phyloP scores from a whole-genome alignment of 495 filamentous ascomycete genomes.

The Penicillium ucsense region DNA sequence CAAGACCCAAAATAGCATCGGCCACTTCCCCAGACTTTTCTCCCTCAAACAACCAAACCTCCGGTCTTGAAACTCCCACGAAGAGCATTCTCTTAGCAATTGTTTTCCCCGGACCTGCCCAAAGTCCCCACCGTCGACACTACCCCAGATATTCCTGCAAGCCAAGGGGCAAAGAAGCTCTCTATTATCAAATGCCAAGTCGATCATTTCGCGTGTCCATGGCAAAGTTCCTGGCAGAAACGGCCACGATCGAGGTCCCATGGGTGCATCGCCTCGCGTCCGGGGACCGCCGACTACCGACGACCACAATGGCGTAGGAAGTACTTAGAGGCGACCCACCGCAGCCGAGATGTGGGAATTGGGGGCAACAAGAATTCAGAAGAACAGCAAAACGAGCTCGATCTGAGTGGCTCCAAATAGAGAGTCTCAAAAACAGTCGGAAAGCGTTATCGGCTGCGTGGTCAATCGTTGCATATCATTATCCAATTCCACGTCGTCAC shows the following conservation, averaged over 20 bases:
- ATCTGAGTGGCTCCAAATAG: not conserved
- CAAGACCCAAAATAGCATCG: not conserved
- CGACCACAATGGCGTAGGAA: not conserved
- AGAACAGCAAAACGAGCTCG: not conserved
- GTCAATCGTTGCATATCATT: too few species aligned
- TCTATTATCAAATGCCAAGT: not conserved
- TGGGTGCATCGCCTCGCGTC: not conserved
- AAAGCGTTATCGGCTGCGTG: too few species aligned
- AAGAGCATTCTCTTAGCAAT: too few species aligned
- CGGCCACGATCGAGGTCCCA: not conserved
- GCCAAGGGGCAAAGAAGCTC: not conserved
- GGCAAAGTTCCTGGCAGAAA: not conserved
- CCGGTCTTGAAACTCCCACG: not conserved
- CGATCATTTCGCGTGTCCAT: not conserved
- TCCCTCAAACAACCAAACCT: not conserved
- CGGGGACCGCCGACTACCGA: slow-evolving; percentile 1
- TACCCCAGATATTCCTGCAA: slow-evolving; percentile 1
- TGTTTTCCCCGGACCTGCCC: not conserved
- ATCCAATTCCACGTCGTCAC: too few species aligned
- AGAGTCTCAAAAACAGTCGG: too few species aligned
- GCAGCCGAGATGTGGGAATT: not conserved
- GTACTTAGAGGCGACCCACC: slow-evolving; percentile 2
- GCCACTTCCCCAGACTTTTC: not conserved
- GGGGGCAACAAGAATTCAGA: not conserved
- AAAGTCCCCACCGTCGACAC: not conserved